phyloP scores from a whole-genome alignment of 257 asterid genomes.

The Voacanga thouarsii region DNA sequence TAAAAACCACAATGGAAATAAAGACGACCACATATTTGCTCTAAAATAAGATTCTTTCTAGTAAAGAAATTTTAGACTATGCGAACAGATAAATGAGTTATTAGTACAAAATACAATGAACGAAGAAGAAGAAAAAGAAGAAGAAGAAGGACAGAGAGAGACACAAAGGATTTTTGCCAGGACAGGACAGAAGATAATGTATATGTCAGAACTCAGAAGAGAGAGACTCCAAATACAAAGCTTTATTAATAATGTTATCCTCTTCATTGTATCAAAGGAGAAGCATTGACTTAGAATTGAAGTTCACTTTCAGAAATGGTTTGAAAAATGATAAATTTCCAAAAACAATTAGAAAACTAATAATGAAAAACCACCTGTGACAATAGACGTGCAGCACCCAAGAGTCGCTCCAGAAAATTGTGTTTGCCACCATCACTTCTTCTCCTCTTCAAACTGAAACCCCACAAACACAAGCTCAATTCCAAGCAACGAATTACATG shows the following conservation, averaged over 20 bases:
- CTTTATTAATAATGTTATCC: not conserved
- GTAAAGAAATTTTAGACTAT: not conserved
- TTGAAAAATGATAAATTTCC: not conserved
- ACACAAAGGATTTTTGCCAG: not conserved
- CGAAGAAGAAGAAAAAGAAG: not conserved
- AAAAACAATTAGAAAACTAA: not conserved
- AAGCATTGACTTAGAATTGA: not conserved
- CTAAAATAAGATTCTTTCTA: not conserved
- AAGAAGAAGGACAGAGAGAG: not conserved
- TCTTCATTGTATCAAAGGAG: not conserved
- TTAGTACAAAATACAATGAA: not conserved
- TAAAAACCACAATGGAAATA: not conserved
- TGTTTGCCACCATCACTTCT: conserved; percentile 46
- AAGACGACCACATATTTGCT: not conserved
- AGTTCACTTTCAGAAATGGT: not conserved
- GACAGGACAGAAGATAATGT: not conserved
- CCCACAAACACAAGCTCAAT: conserved; percentile 5
- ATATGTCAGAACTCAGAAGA: not conserved
- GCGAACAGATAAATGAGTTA: not conserved
- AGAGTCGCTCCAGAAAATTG: conserved; percentile 76
- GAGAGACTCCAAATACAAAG: not conserved
- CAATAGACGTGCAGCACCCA: conserved; percentile 69
- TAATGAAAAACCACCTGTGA: conserved; percentile 43
- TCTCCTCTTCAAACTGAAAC: conserved; percentile 74
- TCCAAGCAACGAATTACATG: not conserved